Evolutionary conservation across 2,329 filamentous ascomycete species (phyloP).

Genomic region (Penicillium frequentans): DNA sequence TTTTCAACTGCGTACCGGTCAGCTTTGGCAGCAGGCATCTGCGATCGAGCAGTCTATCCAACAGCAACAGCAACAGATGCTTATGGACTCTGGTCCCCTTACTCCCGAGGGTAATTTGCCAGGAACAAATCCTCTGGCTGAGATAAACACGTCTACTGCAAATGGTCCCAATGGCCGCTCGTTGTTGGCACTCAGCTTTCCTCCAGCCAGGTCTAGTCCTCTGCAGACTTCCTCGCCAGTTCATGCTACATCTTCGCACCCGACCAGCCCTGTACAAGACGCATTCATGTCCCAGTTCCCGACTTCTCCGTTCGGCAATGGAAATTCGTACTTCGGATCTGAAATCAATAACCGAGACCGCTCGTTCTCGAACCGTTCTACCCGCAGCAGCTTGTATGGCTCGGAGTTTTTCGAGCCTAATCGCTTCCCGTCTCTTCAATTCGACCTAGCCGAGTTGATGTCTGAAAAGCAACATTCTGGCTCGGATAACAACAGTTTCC

Average conservation of each 20-base stretch:
- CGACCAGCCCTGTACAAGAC: conserved; percentile 35
- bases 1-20: conserved; percentile 42
- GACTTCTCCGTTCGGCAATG: conserved; percentile 34
- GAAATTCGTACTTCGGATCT: conserved; percentile 32
- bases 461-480: conserved; percentile 32
- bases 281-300: conserved; percentile 33
- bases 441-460: conserved; percentile 33
- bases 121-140: conserved; percentile 48
- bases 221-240: conserved; percentile 35
- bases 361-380: conserved; percentile 44
- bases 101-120: conserved; percentile 64
- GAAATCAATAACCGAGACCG: conserved; percentile 38
- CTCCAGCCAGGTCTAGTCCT: conserved; percentile 35
- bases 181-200: conserved; percentile 37
- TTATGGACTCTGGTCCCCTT: conserved; percentile 44
- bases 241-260: conserved; percentile 32
- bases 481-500: conserved; percentile 32
- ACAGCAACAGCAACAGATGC: conserved; percentile 47
- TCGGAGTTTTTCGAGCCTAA: conserved; percentile 32
- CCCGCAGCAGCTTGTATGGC: conserved; percentile 38
- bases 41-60: conserved; percentile 46
- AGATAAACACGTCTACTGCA: conserved; percentile 27
- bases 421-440: conserved; percentile 30
- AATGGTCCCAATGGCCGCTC: conserved; percentile 33
- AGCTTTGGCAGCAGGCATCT: conserved; percentile 46